These are phyloP conservation scores for Rhododendron mucronatum DNA, from an alignment of 148 eudicot species.

Conservation along the genomic window DNA sequence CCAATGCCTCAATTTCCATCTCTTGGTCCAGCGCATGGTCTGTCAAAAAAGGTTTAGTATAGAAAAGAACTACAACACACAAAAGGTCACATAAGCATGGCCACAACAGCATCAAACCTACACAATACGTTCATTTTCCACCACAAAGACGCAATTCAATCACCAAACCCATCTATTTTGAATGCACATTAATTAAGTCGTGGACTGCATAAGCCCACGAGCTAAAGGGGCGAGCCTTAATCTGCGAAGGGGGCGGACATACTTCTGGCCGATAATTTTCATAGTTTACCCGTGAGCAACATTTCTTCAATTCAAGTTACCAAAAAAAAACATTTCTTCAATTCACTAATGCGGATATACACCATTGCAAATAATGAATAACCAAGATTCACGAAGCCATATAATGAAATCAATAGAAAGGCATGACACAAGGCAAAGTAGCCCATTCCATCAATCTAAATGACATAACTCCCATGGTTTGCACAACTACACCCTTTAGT, in stretches of 20 bases:
- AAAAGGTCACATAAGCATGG: background rate
- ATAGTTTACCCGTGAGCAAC: background rate
- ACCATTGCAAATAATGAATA: background rate
- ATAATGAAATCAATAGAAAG: background rate
- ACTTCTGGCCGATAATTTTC: background rate
- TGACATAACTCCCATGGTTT: background rate
- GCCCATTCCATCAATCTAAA: background rate
- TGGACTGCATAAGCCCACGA: background rate
- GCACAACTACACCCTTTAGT: background rate
- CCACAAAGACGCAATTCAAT: background rate
- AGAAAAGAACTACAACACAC: background rate
- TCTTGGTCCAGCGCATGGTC: slow-evolving; percentile 85
- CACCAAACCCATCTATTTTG: background rate
- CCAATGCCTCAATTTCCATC: slow-evolving; percentile 93
- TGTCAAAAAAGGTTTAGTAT: slow-evolving; percentile 13
- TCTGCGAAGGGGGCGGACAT: background rate
- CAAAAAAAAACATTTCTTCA: background rate
- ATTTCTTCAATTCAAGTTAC: background rate
- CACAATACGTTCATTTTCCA: background rate
- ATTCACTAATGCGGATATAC: background rate
- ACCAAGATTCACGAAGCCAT: background rate
- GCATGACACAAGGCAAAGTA: background rate
- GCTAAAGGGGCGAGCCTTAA: background rate
- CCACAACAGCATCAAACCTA: background rate
- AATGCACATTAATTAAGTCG: background rate